phyloP scores from a whole-genome alignment of 1,139 yeast genomes.

The Diutina catenulata region DNA sequence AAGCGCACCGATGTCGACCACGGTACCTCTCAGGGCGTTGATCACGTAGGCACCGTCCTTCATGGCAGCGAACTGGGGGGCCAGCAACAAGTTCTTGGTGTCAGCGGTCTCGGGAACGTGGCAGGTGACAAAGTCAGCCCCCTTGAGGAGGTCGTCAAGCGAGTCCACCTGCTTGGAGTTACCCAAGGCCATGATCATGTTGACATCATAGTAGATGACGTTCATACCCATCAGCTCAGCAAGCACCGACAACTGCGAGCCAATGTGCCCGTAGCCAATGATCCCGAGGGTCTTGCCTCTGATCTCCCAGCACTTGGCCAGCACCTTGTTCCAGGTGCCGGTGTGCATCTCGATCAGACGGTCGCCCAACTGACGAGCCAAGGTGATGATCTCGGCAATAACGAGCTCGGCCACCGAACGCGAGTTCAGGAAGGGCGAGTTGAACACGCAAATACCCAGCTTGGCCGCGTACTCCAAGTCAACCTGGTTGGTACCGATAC shows the following conservation, averaged over 20 bases:
- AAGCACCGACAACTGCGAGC: constrained; percentile 89
- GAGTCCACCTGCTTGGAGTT: constrained; percentile 88
- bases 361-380: constrained; percentile 96
- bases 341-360: constrained; percentile 93
- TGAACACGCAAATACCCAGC: constrained; percentile 91
- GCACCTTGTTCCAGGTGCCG: constrained; percentile 97
- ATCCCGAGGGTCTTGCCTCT: constrained; percentile 98
- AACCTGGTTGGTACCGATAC: constrained; percentile 98
- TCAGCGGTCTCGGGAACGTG: constrained; percentile 96
- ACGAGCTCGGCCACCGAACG: constrained; percentile 98
- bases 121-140: constrained; percentile 80
- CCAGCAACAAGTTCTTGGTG: constrained; percentile 79
- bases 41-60: constrained; percentile 90
- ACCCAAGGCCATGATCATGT: constrained; percentile 94
- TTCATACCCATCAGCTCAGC: constrained; percentile 99
- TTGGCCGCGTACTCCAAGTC: constrained; percentile 87
- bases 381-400: constrained; percentile 84
- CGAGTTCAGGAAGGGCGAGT: constrained; percentile 97
- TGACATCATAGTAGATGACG: constrained; percentile 83
- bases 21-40: constrained; percentile 97
- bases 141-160: constrained; percentile 66
- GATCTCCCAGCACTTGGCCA: constrained; percentile 95
- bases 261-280: constrained; percentile 97
- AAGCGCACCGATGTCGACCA: constrained; percentile 89
- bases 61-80: constrained; percentile 92